phyloP scores from a whole-genome alignment of 805 yeast species.

The Clavispora fructus region DNA sequence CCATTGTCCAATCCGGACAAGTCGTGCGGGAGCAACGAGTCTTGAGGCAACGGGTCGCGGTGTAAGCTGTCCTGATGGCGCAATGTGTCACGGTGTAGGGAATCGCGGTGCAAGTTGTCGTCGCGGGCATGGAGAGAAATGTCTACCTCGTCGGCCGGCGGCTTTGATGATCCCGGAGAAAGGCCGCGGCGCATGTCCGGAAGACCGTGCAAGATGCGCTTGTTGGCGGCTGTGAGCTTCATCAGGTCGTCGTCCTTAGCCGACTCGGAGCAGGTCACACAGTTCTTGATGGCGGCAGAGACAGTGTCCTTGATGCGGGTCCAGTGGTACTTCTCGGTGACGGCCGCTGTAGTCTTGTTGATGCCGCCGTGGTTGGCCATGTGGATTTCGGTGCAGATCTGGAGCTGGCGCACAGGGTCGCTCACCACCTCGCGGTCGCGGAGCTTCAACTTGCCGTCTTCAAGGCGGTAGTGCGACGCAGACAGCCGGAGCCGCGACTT shows the following conservation, averaged over 20 bases:
- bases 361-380: slow-evolving; percentile 75
- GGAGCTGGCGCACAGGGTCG: slow-evolving; percentile 68
- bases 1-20: slow-evolving; percentile 41
- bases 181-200: slow-evolving; percentile 14
- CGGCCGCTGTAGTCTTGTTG: slow-evolving; percentile 73
- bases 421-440: slow-evolving; percentile 81
- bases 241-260: slow-evolving; percentile 18
- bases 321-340: slow-evolving; percentile 87
- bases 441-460: slow-evolving; percentile 67
- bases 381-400: slow-evolving; percentile 70
- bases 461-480: slow-evolving; percentile 70
- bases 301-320: slow-evolving; percentile 85
- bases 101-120: slow-evolving; percentile 10
- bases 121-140: slow-evolving; percentile 15
- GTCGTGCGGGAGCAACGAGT: slow-evolving; percentile 34
- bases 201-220: slow-evolving; percentile 10
- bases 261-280: slow-evolving; percentile 65
- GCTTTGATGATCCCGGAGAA: slow-evolving; percentile 13
- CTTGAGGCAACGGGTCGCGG: slow-evolving; percentile 3
- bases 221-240: slow-evolving; percentile 13
- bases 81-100: slow-evolving; percentile 1
- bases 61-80: too few species aligned
- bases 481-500: slow-evolving; percentile 80
- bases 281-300: slow-evolving; percentile 67
- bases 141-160: slow-evolving; percentile 23